Percentiles rank a stretch among this genome's conserved stretches.
Conservation (phyloP, 805 yeast genomes). For the Metschnikowia aberdeeniae region DNA sequence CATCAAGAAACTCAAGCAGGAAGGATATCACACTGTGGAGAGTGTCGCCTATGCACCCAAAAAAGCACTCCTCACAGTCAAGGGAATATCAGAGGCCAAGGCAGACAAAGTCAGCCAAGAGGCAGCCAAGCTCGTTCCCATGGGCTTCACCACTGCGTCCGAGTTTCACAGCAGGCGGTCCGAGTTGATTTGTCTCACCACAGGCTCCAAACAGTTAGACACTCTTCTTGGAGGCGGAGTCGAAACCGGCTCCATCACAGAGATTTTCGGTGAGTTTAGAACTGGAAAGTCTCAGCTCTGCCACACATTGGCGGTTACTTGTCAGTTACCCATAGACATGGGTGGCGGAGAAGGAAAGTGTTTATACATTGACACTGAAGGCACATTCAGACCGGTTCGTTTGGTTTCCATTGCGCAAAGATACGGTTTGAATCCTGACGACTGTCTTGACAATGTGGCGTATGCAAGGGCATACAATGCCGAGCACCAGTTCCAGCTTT, state of each 20-base stretch:
- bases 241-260: conserved; percentile 96
- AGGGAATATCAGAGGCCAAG: conserved; percentile 93
- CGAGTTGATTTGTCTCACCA: conserved; percentile 87
- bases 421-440: conserved; percentile 87
- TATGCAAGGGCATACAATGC: conserved; percentile 97
- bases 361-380: conserved; percentile 92
- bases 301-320: conserved; percentile 94
- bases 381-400: conserved; percentile 91
- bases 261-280: conserved; percentile 94
- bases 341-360: conserved; percentile 99
- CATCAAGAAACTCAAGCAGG: conserved; percentile 72
- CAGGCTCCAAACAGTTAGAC: conserved; percentile 93
- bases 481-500: conserved; percentile 85
- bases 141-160: conserved; percentile 97
- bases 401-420: conserved; percentile 86
- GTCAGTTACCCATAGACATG: conserved; percentile 93
- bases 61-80: conserved; percentile 67
- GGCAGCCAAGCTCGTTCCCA: conserved; percentile 82
- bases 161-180: conserved; percentile 88
- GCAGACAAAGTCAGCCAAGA: conserved; percentile 81
- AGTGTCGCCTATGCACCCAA: conserved; percentile 91
- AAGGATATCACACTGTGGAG: conserved; percentile 86
- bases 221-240: conserved; percentile 93
- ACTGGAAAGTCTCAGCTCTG: conserved; percentile 97
- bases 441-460: conserved; percentile 94